Conservation (phyloP, 1,284 basidiomycete genomes). For the Ustilago hordei region DNA sequence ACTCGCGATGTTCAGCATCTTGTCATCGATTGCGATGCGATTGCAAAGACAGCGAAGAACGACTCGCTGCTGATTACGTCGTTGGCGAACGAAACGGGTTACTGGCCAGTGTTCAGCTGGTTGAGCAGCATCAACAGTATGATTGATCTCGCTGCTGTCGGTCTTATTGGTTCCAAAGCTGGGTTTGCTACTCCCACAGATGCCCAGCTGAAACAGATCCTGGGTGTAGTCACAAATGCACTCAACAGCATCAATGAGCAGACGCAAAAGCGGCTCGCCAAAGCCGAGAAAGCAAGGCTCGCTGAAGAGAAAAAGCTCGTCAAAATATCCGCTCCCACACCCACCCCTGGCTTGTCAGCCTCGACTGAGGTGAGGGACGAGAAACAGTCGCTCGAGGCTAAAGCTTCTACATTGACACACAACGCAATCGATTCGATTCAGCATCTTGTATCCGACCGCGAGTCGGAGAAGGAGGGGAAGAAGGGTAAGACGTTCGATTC, state of each 20-base stretch:
- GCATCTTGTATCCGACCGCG: slow-evolving; percentile 13
- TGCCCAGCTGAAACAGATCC: slow-evolving; percentile 84
- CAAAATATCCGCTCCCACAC: slow-evolving; percentile 7
- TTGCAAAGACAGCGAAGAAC: slow-evolving; percentile 76
- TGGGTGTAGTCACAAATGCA: slow-evolving; percentile 82
- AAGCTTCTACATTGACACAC: slow-evolving; percentile 30
- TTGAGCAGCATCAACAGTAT: slow-evolving; percentile 85
- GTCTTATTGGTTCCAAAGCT: slow-evolving; percentile 94
- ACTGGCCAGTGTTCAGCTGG: slow-evolving; percentile 78
- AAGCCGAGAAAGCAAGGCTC: slow-evolving; percentile 46
- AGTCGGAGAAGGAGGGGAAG: slow-evolving; percentile 11
- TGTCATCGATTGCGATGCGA: slow-evolving; percentile 79
- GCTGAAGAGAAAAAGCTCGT: slow-evolving; percentile 43
- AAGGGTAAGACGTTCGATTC: slow-evolving; percentile 40
- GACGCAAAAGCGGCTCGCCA: slow-evolving; percentile 53
- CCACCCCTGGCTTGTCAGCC: slow-evolving; percentile 14
- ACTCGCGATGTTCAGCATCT: slow-evolving; percentile 71
- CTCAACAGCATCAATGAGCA: slow-evolving; percentile 76
- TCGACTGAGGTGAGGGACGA: slow-evolving; percentile 2
- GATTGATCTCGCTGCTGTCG: slow-evolving; percentile 91
- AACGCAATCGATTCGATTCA: slow-evolving; percentile 32
- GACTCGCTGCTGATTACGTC: slow-evolving; percentile 79
- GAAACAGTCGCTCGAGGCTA: slow-evolving; percentile 34
- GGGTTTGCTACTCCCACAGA: slow-evolving; percentile 86
- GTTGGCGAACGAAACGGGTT: slow-evolving; percentile 83